Evolutionary conservation across 2,329 filamentous ascomycete species (phyloP).

Genomic region (Plectosphaerella sp.): DNA sequence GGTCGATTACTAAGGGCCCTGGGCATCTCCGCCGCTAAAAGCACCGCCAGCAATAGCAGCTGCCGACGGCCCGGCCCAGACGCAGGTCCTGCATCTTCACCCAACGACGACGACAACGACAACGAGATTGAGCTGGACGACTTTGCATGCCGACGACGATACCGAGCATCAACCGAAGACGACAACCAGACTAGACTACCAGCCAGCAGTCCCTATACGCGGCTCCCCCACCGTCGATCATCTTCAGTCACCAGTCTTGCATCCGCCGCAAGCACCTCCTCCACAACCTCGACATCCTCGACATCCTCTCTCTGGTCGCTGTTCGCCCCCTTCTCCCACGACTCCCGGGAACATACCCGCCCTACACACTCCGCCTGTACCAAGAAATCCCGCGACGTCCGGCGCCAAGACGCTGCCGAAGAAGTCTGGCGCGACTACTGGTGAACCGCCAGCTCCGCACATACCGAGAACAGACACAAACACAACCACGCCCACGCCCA

Average conservation of each 20-base stretch:
- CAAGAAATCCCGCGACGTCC: conserved; percentile 16
- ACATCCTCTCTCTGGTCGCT: background rate
- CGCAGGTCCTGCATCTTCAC: too few species aligned
- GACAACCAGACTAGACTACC: background rate
- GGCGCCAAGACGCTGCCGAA: conserved; percentile 12
- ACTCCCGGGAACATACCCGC: background rate
- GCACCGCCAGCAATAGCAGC: background rate
- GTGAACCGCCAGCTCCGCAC: conserved; percentile 10
- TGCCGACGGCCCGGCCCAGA: background rate
- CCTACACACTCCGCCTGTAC: too few species aligned
- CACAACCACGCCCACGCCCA: background rate
- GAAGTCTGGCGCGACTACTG: conserved; percentile 21
- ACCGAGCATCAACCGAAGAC: background rate
- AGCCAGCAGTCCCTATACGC: background rate
- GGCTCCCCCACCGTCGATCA: conserved; percentile 1
- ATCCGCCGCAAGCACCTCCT: background rate
- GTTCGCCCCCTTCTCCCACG: background rate
- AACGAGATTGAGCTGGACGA: background rate
- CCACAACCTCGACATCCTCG: background rate
- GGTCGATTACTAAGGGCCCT: background rate
- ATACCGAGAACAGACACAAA: background rate
- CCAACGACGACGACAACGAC: background rate
- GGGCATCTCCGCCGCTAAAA: background rate
- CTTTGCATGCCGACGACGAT: background rate
- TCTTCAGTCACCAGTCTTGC: background rate